Evolutionary conservation across 768 basidiomycete species (phyloP).

Genomic region (Lactarius deliciosus): DNA sequence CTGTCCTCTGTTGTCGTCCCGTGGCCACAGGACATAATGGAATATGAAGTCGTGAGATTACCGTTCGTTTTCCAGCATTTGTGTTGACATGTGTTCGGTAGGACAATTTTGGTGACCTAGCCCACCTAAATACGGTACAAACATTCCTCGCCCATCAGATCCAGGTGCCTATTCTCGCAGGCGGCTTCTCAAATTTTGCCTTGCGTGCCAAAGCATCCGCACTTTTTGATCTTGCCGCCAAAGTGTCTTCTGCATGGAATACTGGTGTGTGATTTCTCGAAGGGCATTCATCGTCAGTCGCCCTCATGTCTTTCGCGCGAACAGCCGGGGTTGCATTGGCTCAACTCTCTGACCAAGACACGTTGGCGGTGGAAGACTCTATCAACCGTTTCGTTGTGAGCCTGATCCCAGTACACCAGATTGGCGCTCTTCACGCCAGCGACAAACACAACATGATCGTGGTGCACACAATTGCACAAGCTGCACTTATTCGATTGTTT

Average conservation of each 20-base stretch:
- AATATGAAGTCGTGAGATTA: slow-evolving; percentile 62
- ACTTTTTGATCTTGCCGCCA: slow-evolving; percentile 66
- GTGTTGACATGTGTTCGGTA: slow-evolving; percentile 33
- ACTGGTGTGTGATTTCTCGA: slow-evolving; percentile 44
- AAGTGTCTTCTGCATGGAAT: slow-evolving; percentile 59
- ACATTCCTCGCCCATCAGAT: slow-evolving; percentile 57
- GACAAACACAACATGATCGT: slow-evolving; percentile 60
- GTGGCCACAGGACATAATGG: slow-evolving; percentile 73
- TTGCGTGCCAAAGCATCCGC: slow-evolving; percentile 76
- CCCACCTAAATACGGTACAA: slow-evolving; percentile 57
- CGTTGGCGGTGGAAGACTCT: slow-evolving; percentile 60
- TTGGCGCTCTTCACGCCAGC: slow-evolving; percentile 53
- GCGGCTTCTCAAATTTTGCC: slow-evolving; percentile 61
- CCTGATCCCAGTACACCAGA: slow-evolving; percentile 62
- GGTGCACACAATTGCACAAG: slow-evolving; percentile 65
- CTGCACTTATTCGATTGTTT: slow-evolving; percentile 65
- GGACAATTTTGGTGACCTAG: slow-evolving; percentile 56
- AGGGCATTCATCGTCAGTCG: slow-evolving; percentile 20
- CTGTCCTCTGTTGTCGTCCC: slow-evolving; percentile 65
- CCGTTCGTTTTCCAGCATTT: neutral
- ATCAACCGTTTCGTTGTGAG: slow-evolving; percentile 64
- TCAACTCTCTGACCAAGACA: slow-evolving; percentile 53
- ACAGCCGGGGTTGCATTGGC: slow-evolving; percentile 40
- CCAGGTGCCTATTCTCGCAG: slow-evolving; percentile 47
- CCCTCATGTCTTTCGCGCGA: slow-evolving; percentile 4